phyloP scores from a whole-genome alignment of 805 yeast genomes.

The Scheffersomyces ergatensis region DNA sequence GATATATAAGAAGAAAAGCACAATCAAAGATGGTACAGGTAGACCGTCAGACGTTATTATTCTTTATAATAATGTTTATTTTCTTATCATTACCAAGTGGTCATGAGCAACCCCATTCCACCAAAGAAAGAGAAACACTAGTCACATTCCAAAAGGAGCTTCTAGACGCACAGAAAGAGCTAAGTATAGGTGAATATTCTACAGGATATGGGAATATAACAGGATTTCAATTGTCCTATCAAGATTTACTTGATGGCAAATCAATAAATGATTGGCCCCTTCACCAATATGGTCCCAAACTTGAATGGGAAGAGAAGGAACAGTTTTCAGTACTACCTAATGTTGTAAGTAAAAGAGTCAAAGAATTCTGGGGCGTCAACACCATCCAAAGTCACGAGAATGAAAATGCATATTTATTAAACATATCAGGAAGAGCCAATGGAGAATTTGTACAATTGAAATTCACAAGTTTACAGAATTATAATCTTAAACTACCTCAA shows the following conservation, averaged over 20 bases:
- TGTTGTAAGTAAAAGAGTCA: conserved; percentile 46
- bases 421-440: conserved; percentile 31
- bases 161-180: conserved; percentile 10
- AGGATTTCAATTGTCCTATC: conserved; percentile 66
- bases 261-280: conserved; percentile 58
- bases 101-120: conserved; percentile 24
- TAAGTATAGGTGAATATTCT: conserved; percentile 42
- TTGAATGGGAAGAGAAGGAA: conserved; percentile 46
- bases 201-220: conserved; percentile 69
- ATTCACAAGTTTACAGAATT: conserved; percentile 9
- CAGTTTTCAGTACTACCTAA: conserved; percentile 60
- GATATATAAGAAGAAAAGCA: too few relatives aligned
- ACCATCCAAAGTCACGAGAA: conserved; percentile 8
- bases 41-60: conserved; percentile 33
- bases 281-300: conserved; percentile 41
- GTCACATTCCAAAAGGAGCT: conserved; percentile 22
- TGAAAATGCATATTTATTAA: conserved; percentile 25
- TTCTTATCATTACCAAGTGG: conserved; percentile 30
- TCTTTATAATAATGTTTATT: conserved; percentile 33
- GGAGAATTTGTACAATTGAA: conserved; percentile 26
- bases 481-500: conserved; percentile 22
- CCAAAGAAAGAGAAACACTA: conserved; percentile 23
- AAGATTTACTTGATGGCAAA: conserved; percentile 48
- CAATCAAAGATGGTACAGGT: conserved; percentile 5
- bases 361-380: conserved; percentile 49